phyloP scores from a whole-genome alignment of 2,329 filamentous ascomycete species.

The Mycosphaerella sp. region DNA sequence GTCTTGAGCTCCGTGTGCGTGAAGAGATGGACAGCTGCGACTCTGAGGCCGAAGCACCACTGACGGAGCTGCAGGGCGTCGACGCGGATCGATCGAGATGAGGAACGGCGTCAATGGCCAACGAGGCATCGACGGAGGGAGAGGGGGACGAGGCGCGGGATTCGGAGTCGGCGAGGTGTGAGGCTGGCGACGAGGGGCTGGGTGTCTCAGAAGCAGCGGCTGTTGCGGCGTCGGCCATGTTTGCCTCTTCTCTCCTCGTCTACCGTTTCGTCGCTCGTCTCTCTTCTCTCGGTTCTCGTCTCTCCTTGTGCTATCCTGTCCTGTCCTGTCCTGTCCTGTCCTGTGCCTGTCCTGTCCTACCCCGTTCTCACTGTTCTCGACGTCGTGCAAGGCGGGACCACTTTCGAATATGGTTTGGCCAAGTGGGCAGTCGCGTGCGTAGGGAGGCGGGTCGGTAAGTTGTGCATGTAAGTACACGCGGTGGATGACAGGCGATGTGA shows the following conservation, averaged over 20 bases:
- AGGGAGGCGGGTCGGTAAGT: too few species aligned
- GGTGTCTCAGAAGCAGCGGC: conserved; percentile 1
- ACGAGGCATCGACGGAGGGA: conserved; percentile 56
- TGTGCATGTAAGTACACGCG: too few species aligned
- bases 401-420: too few species aligned
- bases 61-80: conserved; percentile 47
- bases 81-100: conserved; percentile 60
- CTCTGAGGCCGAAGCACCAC: conserved; percentile 36
- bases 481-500: neutral
- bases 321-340: too few species aligned
- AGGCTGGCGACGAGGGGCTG: conserved; percentile 20
- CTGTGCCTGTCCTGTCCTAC: neutral
- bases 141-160: conserved; percentile 56
- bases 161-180: conserved; percentile 23
- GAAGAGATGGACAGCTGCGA: conserved; percentile 39
- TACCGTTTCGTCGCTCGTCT: neutral
- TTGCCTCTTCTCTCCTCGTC: neutral
- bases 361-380: neutral
- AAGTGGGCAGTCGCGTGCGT: too few species aligned
- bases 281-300: neutral
- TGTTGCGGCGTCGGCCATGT: conserved; percentile 4
- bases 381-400: too few species aligned
- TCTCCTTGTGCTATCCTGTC: neutral
- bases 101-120: conserved; percentile 55
- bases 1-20: conserved; percentile 46